Evolutionary conservation across 768 basidiomycete species (phyloP), one percentile per base, ranked within the genome.

Genomic region (Lentinus brumalis): DNA sequence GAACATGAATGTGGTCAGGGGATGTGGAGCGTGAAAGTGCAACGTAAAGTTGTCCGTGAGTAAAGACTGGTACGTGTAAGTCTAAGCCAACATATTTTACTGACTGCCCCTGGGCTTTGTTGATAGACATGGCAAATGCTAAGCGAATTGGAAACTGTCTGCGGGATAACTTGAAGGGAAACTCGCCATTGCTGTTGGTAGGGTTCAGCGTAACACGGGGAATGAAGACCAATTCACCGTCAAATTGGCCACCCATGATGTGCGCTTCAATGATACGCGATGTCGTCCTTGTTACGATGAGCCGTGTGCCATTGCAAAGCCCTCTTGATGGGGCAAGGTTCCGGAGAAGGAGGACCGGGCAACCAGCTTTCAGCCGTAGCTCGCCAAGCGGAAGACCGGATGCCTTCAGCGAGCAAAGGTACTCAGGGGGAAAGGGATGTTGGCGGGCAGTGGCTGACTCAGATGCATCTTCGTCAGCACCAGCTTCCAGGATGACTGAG

Each of bases 41-140:
- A 56, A 80, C 77, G 73, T 82, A 78, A 1, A 80, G 72, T 65
- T 79, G 79, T 2, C 79, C 77, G 76, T 80, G 79, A 4, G 72
- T 50, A 59, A 81, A 81, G 3, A 78, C 76, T 1, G 73, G 60
- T 16, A 55, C 58, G 18, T 69, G 64, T 0, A 81, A 62, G 62
- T 81, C 75, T 14, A 82, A 38, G 1, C 79, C 81, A 52, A 81
- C 77, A 69, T 69, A 42, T 49, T 73, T 63, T 3, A 81, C 72
- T 16, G 77, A 81, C 68, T 82, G 81, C 3, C 81, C 80, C 69
- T 82, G 79, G 1, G 79, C 60, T 64, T 81, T 83, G 39, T 63
- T 63, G 21, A 63, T 63, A 12, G 56, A 49, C 52, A 63, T 54
- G 11, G 61, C 51, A 46, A 82, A 83, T 14, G 76, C 78, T 5